Evolutionary conservation across 139 green algal genomes (phyloP).

Genomic region (Chloropicon primus): DNA sequence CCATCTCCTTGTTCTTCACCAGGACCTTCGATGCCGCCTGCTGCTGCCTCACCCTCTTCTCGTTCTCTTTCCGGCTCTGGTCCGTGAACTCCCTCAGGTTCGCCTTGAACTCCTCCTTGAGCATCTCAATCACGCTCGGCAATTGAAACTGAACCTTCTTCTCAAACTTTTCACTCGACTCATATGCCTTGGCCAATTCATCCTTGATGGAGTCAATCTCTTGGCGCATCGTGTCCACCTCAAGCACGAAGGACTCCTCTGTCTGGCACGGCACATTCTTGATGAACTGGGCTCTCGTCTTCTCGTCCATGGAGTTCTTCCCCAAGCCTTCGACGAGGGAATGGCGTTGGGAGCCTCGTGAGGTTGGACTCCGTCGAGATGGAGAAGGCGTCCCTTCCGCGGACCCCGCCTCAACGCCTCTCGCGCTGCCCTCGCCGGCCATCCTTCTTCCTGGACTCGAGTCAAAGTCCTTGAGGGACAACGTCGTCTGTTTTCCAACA

Average conservation of each 20-base stretch:
- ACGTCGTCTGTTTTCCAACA: too few relatives aligned
- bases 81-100: neutral
- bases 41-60: neutral
- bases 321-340: too few relatives aligned
- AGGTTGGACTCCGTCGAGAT: too few relatives aligned
- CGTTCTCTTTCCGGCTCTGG: neutral
- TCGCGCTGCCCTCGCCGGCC: too few relatives aligned
- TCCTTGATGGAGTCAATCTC: neutral
- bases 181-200: neutral
- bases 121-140: neutral
- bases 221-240: neutral
- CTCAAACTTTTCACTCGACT: neutral
- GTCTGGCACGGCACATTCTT: neutral
- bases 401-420: too few relatives aligned
- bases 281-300: neutral
- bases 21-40: neutral
- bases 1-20: neutral
- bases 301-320: neutral
- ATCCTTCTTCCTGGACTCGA: too few relatives aligned
- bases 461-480: too few relatives aligned
- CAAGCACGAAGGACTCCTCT: neutral
- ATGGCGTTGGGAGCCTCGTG: too few relatives aligned
- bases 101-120: neutral
- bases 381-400: too few relatives aligned
- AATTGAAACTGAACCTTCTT: neutral